Percentiles rank a stretch among this genome's conserved stretches.
Evolutionary conservation across 495 filamentous ascomycete species (phyloP).

Genomic region (Elaphomyces granulatus): DNA sequence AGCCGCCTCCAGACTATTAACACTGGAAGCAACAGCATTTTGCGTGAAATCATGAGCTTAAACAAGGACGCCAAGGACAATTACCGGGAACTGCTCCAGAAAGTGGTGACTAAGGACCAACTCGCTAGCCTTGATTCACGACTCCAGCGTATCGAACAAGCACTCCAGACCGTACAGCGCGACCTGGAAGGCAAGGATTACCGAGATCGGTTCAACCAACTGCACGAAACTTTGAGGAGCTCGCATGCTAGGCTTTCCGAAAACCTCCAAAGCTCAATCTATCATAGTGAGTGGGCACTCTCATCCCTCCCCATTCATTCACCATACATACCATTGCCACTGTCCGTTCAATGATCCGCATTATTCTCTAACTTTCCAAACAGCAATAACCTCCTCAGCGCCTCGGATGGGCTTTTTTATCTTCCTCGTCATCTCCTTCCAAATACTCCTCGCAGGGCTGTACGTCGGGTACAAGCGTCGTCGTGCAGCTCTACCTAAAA

Average conservation of each 20-base stretch:
- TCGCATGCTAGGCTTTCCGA: slow-evolving; percentile 55
- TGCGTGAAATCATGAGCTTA: slow-evolving; percentile 42
- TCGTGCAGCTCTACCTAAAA: slow-evolving; percentile 67
- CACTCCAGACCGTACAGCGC: slow-evolving; percentile 38
- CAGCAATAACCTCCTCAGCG: slow-evolving; percentile 43
- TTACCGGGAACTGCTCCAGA: slow-evolving; percentile 39
- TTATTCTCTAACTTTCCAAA: slow-evolving; percentile 7
- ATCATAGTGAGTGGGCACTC: slow-evolving; percentile 17
- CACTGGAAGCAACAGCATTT: slow-evolving; percentile 54
- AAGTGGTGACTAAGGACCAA: slow-evolving; percentile 32
- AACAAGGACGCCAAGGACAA: slow-evolving; percentile 31
- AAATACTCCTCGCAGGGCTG: slow-evolving; percentile 49
- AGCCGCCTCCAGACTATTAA: slow-evolving; percentile 63
- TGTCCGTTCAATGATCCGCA: not conserved
- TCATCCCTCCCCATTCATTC: not conserved
- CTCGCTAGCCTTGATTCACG: slow-evolving; percentile 40
- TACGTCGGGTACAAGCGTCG: slow-evolving; percentile 76
- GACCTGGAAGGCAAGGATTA: slow-evolving; percentile 63
- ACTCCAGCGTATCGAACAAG: slow-evolving; percentile 43
- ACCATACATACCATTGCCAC: not conserved
- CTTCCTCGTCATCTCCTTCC: slow-evolving; percentile 59
- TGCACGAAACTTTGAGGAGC: slow-evolving; percentile 58
- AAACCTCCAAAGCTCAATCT: slow-evolving; percentile 26
- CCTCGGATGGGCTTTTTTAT: slow-evolving; percentile 62
- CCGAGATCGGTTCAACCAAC: slow-evolving; percentile 47